These are phyloP conservation scores for Boletus rubescentipes DNA, from an alignment of 768 basidiomycete species.

Conservation along the genomic window DNA sequence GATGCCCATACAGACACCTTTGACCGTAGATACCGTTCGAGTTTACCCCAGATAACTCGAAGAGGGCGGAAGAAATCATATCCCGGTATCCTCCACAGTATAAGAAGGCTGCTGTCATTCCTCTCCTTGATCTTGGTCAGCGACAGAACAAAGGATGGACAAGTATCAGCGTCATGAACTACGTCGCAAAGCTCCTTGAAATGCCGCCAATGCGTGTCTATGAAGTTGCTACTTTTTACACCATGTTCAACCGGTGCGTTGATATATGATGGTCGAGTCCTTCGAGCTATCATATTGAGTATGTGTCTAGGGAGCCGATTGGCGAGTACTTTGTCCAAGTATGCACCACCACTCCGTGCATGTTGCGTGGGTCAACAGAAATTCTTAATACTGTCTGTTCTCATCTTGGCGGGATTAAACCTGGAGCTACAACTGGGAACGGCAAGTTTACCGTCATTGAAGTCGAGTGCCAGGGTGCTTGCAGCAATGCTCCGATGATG, in stretches of 20 bases:
- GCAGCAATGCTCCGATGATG: constrained; percentile 97
- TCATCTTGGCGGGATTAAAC: constrained; percentile 80
- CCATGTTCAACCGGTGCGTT: constrained; percentile 97
- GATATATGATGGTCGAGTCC: background rate
- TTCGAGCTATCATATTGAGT: background rate
- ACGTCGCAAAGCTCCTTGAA: constrained; percentile 88
- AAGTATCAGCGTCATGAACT: constrained; percentile 98
- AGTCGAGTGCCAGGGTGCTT: constrained; percentile 98
- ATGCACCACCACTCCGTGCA: constrained; percentile 98
- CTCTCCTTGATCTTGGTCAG: constrained; percentile 93
- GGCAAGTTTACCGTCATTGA: constrained; percentile 97
- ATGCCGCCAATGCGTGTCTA: constrained; percentile 99
- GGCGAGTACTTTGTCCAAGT: constrained; percentile 95
- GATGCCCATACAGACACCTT: background rate
- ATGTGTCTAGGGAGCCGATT: constrained; percentile 74
- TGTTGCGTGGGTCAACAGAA: constrained; percentile 88
- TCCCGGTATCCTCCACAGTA: constrained; percentile 94
- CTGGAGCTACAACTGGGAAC: constrained; percentile 92
- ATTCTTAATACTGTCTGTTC: constrained; percentile 82
- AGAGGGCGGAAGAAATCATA: constrained; percentile 87
- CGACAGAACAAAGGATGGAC: constrained; percentile 99
- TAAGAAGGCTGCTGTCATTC: constrained; percentile 98
- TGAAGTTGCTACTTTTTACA: constrained; percentile 99
- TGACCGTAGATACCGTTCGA: constrained; percentile 79
- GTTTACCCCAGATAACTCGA: constrained; percentile 78